Evolutionary conservation across 192 early-diverging fungal species (phyloP).

Genomic region (Backusella tarrabulga): DNA sequence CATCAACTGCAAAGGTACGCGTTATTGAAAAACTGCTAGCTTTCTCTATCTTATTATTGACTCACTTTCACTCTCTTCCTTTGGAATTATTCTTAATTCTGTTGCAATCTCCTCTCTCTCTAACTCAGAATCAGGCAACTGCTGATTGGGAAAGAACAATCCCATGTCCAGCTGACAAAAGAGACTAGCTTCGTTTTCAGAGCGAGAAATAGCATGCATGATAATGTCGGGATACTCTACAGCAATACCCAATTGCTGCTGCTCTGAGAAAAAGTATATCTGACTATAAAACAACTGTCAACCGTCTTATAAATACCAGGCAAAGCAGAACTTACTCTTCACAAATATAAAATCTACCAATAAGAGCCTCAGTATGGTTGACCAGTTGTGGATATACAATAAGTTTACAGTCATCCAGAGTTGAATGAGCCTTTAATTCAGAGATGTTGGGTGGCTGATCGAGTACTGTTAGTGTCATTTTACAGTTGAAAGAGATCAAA

Average conservation of each 20-base stretch:
- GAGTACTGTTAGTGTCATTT: conserved; percentile 34
- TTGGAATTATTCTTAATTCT: conserved; percentile 59
- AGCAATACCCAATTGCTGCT: conserved; percentile 40
- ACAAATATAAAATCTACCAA: conserved; percentile 44
- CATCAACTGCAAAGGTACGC: conserved; percentile 50
- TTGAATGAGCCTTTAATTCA: conserved; percentile 6
- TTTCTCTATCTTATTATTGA: conserved; percentile 2
- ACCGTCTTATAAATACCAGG: not conserved
- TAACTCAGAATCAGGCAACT: conserved; percentile 21
- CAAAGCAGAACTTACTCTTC: conserved; percentile 36
- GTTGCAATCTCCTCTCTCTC: conserved; percentile 43
- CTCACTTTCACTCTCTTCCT: conserved; percentile 52
- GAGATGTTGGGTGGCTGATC: conserved; percentile 20
- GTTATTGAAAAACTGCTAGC: not conserved
- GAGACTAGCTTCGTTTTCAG: conserved; percentile 48
- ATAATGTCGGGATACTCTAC: conserved; percentile 63
- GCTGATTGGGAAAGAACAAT: conserved; percentile 32
- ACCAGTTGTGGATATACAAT: conserved; percentile 27
- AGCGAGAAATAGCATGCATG: conserved; percentile 69
- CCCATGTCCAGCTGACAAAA: conserved; percentile 60
- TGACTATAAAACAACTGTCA: conserved; percentile 31
- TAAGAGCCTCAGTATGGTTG: conserved; percentile 14
- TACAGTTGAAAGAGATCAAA: not conserved
- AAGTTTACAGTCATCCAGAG: conserved; percentile 3
- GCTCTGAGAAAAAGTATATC: conserved; percentile 49